Evolutionary conservation across 2,329 filamentous ascomycete species (phyloP).

Genomic region (Botryosphaeria dothidea): DNA sequence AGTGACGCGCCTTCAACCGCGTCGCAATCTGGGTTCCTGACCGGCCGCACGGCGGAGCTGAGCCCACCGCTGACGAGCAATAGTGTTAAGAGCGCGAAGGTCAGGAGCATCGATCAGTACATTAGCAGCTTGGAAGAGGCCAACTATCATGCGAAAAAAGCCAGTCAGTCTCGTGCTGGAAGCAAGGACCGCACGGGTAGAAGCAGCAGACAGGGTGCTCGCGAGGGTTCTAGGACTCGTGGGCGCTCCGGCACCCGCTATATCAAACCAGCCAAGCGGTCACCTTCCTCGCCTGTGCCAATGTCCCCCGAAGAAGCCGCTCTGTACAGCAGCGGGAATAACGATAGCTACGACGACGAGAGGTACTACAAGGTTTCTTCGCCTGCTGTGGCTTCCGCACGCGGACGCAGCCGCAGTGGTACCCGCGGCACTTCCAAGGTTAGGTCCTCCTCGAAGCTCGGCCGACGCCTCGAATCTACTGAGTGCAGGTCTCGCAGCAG

Average conservation of each 20-base stretch:
- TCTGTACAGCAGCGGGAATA: constrained; percentile 40
- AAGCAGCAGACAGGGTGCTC: not conserved
- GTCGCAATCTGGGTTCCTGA: constrained; percentile 20
- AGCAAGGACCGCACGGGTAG: constrained; percentile 31
- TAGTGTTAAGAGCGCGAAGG: constrained; percentile 59
- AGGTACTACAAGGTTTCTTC: constrained; percentile 47
- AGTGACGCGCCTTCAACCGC: constrained; percentile 32
- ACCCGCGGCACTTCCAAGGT: constrained; percentile 32
- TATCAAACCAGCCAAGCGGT: constrained; percentile 77
- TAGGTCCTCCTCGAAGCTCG: constrained; percentile 38
- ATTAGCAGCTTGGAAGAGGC: constrained; percentile 84
- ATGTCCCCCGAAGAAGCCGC: constrained; percentile 85
- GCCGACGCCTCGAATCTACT: constrained; percentile 37
- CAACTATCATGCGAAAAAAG: constrained; percentile 54
- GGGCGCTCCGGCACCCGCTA: constrained; percentile 67
- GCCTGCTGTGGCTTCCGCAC: constrained; percentile 37
- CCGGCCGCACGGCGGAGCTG: constrained; percentile 53
- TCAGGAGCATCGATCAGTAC: constrained; percentile 75
- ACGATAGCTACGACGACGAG: constrained; percentile 51
- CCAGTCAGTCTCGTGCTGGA: constrained; percentile 45
- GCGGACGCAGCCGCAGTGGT: constrained; percentile 35
- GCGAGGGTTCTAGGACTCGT: constrained; percentile 62
- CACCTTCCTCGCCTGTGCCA: constrained; percentile 86
- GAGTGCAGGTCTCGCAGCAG: constrained; percentile 33
- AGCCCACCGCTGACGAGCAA: constrained; percentile 43